Base-by-base conservation (phyloP, 1,139 yeast genomes). In the Blastobotrys malaysiensis region DNA sequence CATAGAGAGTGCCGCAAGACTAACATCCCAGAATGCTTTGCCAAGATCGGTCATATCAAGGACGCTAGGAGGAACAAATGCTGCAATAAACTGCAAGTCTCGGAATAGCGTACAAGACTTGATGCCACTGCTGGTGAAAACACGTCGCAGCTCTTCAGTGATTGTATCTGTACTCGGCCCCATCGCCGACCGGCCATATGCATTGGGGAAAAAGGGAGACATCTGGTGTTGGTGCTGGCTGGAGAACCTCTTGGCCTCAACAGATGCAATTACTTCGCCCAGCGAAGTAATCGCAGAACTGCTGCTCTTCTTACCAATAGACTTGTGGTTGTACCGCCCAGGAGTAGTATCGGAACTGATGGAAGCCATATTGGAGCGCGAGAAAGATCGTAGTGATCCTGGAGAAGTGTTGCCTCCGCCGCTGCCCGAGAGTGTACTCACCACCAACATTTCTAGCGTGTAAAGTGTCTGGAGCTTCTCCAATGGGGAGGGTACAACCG, bases 1-100 rank as follows among this genome's bases (percentile, higher is more conserved):
- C 46, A 70, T 60, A 13, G 70, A 65, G 50, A 64, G 55, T 1
- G 73, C 73, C 1, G 73, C 75, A 47, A 69, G 62, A 44, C 70
- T 65, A 39, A 71, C 73, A 50, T 71, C 74, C 69, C 73, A 69
- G 52, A 71, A 71, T 13, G 72, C 70, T 54, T 67, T 67, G 43
- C 72, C 72, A 46, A 61, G 59, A 46, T 67, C 70, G 3, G 69
- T 67, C 57, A 63, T 51, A 48, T 69, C 73, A 43, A 71, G 60
- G 24, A 65, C 62, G 11, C 57, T 57, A 3, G 70, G 62, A 1
- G 73, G 70, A 5, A 69, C 70, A 57, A 71, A 66, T n/a, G 73
- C 64, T 1, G 73, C 67, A 49, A 71, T 66, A 27, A 67, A 59
- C 54, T 71, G 75, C 43, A 71, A 57, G 51, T 71, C 75, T 14